These are phyloP conservation scores for Nevesoporus exiguus DNA, from an alignment of 768 basidiomycete genomes.

Conservation along the genomic window DNA sequence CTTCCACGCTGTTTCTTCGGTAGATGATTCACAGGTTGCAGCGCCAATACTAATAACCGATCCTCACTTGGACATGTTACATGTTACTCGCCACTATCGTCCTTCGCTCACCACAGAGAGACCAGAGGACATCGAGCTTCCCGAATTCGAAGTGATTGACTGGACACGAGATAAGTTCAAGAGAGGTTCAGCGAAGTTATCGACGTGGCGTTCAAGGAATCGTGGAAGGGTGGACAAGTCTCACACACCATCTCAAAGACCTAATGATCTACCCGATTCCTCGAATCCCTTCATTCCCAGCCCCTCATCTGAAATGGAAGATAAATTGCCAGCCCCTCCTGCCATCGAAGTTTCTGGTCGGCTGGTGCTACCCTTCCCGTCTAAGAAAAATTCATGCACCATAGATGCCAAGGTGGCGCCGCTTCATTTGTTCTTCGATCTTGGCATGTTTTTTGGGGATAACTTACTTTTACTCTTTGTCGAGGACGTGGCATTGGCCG, in stretches of 20 bases:
- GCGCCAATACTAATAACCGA: conserved; percentile 77
- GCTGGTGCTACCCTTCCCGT: neutral
- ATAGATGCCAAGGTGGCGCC: conserved; percentile 48
- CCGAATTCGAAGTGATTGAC: conserved; percentile 56
- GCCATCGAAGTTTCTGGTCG: conserved; percentile 20
- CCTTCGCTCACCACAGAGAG: conserved; percentile 30
- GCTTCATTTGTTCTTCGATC: conserved; percentile 75
- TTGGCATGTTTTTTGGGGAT: conserved; percentile 42
- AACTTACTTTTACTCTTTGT: conserved; percentile 46
- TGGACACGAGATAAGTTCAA: conserved; percentile 52
- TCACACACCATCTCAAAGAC: conserved; percentile 18
- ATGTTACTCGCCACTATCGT: conserved; percentile 42
- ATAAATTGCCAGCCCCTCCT: conserved; percentile 8
- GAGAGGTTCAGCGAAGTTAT: conserved; percentile 48
- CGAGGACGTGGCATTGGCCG: conserved; percentile 36
- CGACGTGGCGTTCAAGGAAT: conserved; percentile 57
- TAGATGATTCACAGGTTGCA: conserved; percentile 32
- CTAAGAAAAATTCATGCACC: conserved; percentile 3
- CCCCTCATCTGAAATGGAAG: conserved; percentile 16
- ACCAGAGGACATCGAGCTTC: conserved; percentile 36
- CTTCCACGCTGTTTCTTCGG: conserved; percentile 33
- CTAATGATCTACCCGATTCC: conserved; percentile 14
- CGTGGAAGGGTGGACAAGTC: conserved; percentile 20
- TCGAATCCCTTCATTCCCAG: conserved; percentile 18
- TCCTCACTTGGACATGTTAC: conserved; percentile 58